phyloP scores from a whole-genome alignment of 768 basidiomycete genomes.

The Mycena vulgaris region DNA sequence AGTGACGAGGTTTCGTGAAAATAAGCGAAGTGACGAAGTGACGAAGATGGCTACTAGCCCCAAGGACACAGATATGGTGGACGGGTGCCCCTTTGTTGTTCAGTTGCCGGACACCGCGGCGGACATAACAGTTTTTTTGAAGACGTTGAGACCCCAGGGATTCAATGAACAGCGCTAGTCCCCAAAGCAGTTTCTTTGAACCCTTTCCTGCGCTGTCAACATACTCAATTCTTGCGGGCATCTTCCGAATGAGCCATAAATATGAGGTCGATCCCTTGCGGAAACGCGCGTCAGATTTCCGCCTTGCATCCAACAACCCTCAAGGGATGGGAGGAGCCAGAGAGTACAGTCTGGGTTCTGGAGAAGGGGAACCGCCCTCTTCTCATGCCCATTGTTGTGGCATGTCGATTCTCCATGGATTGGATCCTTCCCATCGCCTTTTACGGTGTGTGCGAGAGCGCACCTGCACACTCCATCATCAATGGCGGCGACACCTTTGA shows the following conservation, averaged over 20 bases:
- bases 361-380: too few species aligned
- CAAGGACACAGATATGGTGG: conserved; percentile 10
- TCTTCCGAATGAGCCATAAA: conserved; percentile 29
- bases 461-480: neutral
- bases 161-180: neutral
- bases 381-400: neutral
- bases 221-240: neutral
- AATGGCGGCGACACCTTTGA: neutral
- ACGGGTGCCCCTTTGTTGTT: conserved; percentile 33
- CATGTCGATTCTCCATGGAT: conserved; percentile 1
- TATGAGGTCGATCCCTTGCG: conserved; percentile 23
- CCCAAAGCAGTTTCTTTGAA: conserved; percentile 14
- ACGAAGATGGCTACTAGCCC: too few species aligned
- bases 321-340: neutral
- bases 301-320: neutral
- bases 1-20: too few species aligned
- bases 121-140: conserved; percentile 4
- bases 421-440: conserved; percentile 13
- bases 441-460: neutral
- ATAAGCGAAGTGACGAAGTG: too few species aligned
- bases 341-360: neutral
- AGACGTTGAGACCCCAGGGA: neutral
- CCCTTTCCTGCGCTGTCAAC: neutral
- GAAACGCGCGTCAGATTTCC: conserved; percentile 25
- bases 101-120: conserved; percentile 18